Evolutionary conservation across 2,329 filamentous ascomycete genomes (phyloP), one percentile per base, ranked within the genome.

Genomic region (Talaromyces marneffei): DNA sequence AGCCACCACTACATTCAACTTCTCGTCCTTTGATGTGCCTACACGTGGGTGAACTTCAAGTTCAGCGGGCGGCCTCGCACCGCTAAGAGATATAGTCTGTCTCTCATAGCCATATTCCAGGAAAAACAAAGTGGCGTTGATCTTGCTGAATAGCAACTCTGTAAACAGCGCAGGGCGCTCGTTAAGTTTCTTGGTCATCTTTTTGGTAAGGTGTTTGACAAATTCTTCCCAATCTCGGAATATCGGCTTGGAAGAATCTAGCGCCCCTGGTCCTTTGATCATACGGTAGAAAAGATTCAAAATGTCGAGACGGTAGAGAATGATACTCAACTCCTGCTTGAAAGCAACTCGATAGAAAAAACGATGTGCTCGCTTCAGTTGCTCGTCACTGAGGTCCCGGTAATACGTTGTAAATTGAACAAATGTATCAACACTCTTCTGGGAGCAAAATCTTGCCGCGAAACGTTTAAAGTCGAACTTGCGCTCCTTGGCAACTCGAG

Each of bases 271-370:
- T 0, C 93, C 93, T 72, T 95, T 95, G 74, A 97, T 89, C 86
- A 99, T 92, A 70, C 86, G 88, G 71, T 96, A 87, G 55, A 99
- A 87, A 1, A 97, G 81, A 46, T 90, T 86, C 52, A 99, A 85
- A 37, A 97, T 96, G 71, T 97, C 94, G 4, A 96, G 85, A 9
- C 93, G 86, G 75, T 92, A 97, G 1, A 99, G 81, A 78, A 97
- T 85, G 23, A 97, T 87, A 61, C 87, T 87, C 79, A 94, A 87
- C 52, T 97, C 91, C 74, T 96, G 90, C 77, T 97, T 99, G 80
- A 97, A 97, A 0, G 92, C 92, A 10, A 96, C 82, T 0, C 93
- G 88, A 70, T 97, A 95, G 70, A 99, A 92, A 74, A 93, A 99
- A 6, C 94, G 88, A 76, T 97, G 94, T 12, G 88, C 88, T 5